Evolutionary conservation across 1,284 basidiomycete species (phyloP), one percentile per base, ranked within the genome.

Genomic region (Pisolithus thermaeus): DNA sequence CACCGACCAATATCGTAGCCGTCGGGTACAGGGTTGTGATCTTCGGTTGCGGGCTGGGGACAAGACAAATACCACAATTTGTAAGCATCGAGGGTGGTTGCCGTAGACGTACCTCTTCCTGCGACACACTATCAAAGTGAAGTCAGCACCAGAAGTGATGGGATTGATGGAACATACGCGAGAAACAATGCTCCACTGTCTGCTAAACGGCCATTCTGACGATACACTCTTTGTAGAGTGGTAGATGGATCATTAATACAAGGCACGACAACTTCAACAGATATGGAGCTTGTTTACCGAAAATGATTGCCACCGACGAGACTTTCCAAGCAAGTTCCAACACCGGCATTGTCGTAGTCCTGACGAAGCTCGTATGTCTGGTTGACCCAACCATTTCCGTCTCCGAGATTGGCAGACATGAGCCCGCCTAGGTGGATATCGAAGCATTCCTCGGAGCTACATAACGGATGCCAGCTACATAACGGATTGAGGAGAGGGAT

Each of bases 221-320:
- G 73, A 61, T 64, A 86, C 7, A 83, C 67, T 12, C 80, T 83
- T 52, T 14, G 12, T 35, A 14, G 12, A 35, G 12, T 14, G 12
- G 32, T 14, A 9, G 18, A 42, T 2, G 18, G 25, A 37, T 14
- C 18, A 35, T 56, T 20, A 47, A 7, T 20, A 46, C 4, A 20
- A 27, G 20, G 2, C 14, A 41, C 39, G 20, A 9, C 18, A 41
- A 23, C 42, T 36, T 35, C 16, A 22, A 14, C 23, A 38, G 7
- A 3, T 20, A 20, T 8, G 1, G 45, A 7, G 11, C 39, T 20
- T 22, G 27, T 54, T 37, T 50, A 79, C 80, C 82, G 72, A 60
- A 86, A 78, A 60, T 85, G 84, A 60, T 86, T 83, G 0, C 83
- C 85, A 3, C 85, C 84, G 35, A 81, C 72, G 46, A 83, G 63